Evolutionary conservation across 345 rosid species (phyloP).

Genomic region (Salix dunnii): DNA sequence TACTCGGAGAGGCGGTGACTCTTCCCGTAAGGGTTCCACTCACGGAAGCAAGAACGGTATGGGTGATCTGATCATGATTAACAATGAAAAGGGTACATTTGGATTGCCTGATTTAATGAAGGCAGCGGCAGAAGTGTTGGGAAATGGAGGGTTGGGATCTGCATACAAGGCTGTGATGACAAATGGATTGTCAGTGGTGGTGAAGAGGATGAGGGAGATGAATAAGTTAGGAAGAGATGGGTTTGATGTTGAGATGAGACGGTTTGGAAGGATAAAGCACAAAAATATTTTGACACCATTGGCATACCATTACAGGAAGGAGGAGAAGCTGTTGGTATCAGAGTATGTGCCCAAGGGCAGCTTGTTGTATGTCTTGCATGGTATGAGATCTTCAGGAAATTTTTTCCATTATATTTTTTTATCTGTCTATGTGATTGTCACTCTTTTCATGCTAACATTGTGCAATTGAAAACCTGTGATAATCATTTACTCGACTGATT

Average conservation of each 20-base stretch:
- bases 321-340: slow-evolving; percentile 83
- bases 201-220: slow-evolving; percentile 83
- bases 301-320: slow-evolving; percentile 74
- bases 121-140: slow-evolving; percentile 86
- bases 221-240: slow-evolving; percentile 47
- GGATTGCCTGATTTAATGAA: slow-evolving; percentile 81
- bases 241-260: slow-evolving; percentile 69
- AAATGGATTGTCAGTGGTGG: slow-evolving; percentile 71
- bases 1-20: slow-evolving; percentile 32
- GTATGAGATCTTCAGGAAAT: slow-evolving; percentile 27
- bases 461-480: no score
- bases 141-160: slow-evolving; percentile 84
- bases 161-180: slow-evolving; percentile 80
- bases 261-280: slow-evolving; percentile 59
- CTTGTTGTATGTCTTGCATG: slow-evolving; percentile 70
- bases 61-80: slow-evolving; percentile 56
- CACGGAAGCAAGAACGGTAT: slow-evolving; percentile 17
- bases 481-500: no score
- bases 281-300: slow-evolving; percentile 66
- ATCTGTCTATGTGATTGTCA: no score
- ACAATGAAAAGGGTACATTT: slow-evolving; percentile 57
- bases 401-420: not conserved
- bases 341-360: slow-evolving; percentile 81
- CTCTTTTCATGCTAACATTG: no score
- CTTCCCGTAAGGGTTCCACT: slow-evolving; percentile 7